A percentile compares a stretch with the other conserved stretches of the same genome.
Conservation (phyloP, 768 basidiomycete species). For the Pleurotus platypus region DNA sequence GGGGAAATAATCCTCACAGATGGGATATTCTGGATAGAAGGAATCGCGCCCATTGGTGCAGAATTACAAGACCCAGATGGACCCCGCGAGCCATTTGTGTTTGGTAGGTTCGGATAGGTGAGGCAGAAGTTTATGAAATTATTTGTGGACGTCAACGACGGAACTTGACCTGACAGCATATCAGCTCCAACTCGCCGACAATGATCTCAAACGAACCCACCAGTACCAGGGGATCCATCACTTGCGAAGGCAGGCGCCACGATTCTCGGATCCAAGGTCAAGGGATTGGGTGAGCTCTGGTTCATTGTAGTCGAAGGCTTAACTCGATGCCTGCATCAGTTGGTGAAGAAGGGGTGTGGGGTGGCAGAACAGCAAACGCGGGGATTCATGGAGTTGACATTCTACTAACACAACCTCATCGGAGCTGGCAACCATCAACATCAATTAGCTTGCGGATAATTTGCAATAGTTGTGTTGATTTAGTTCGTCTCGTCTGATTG, state of each 20-base stretch:
- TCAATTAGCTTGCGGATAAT: too few species aligned
- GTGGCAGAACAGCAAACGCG: too few species aligned
- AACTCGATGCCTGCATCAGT: too few species aligned
- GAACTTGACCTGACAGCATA: slow-evolving; percentile 36
- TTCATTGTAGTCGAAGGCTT: too few species aligned
- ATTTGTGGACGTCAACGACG: slow-evolving; percentile 53
- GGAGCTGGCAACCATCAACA: too few species aligned
- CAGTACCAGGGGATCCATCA: neutral
- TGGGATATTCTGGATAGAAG: slow-evolving; percentile 42
- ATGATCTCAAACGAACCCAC: neutral
- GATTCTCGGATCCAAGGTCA: too few species aligned
- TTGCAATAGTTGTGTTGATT: too few species aligned
- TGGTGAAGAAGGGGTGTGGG: too few species aligned
- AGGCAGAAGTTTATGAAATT: slow-evolving; percentile 62
- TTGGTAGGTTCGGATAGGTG: slow-evolving; percentile 36
- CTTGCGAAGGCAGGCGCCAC: neutral
- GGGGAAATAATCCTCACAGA: slow-evolving; percentile 45
- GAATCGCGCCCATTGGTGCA: slow-evolving; percentile 53
- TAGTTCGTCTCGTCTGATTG: too few species aligned
- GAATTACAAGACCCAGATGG: slow-evolving; percentile 55
- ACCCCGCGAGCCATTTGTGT: slow-evolving; percentile 44
- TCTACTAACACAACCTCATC: too few species aligned
- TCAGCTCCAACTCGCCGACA: neutral
- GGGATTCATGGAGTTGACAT: too few species aligned
- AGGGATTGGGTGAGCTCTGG: too few species aligned